Conservation (phyloP, 306 rosid species). For the Vigna reflexopilosa region DNA sequence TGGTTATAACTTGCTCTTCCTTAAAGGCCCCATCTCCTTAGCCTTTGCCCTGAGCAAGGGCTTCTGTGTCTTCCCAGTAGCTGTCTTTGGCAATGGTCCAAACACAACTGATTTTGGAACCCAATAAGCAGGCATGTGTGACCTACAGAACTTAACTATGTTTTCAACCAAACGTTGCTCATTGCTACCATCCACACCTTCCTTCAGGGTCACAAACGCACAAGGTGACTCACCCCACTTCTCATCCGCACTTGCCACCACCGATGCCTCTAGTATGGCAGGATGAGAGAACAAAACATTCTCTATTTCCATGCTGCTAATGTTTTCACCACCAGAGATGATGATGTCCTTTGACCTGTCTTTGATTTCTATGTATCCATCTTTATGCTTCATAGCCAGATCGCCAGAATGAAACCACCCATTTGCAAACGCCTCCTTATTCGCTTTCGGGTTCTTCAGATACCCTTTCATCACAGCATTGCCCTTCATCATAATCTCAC, state of each 20-base stretch:
- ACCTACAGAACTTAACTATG: conserved; percentile 1
- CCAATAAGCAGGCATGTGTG: conserved; percentile 21
- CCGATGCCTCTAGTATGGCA: conserved; percentile 17
- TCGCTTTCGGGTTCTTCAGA: conserved; percentile 70
- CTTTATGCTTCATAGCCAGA: conserved; percentile 77
- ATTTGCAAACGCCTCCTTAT: conserved; percentile 62
- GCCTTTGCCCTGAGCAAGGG: conserved; percentile 10
- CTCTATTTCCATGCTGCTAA: conserved; percentile 83
- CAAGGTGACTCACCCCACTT: conserved; percentile 38
- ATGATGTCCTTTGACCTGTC: conserved; percentile 87
- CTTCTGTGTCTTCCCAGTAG: conserved; percentile 24
- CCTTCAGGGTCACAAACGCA: conserved; percentile 29
- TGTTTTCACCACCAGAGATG: conserved; percentile 82
- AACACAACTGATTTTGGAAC: conserved; percentile 24
- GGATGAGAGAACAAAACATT: conserved; percentile 40
- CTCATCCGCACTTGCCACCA: conserved; percentile 29
- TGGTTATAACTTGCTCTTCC: conserved; percentile 15
- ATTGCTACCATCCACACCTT: conserved; percentile 1
- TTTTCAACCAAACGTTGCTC: background rate
- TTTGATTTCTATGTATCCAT: conserved; percentile 77
- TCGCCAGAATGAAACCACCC: conserved; percentile 91
- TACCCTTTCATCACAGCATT: conserved; percentile 84
- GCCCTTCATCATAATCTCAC: conserved; percentile 80
- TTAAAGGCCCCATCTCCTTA: conserved; percentile 11
- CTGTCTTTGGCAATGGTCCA: conserved; percentile 31